Percentiles rank a stretch among this genome's conserved stretches.
Conservation (phyloP, 164 flowering plant genomes). For the Litsea cubeba region DNA sequence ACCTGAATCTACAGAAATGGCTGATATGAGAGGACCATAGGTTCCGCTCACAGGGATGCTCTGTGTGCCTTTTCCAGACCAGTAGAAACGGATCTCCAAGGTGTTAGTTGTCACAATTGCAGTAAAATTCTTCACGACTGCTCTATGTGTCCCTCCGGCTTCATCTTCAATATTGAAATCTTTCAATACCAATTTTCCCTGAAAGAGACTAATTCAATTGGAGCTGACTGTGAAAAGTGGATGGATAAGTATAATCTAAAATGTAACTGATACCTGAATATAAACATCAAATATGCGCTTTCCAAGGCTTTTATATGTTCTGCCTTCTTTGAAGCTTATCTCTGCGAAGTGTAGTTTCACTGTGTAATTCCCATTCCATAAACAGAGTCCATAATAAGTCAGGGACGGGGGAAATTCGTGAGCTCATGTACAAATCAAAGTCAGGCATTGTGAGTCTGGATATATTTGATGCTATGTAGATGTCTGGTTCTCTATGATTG, state of each 20-base stretch:
- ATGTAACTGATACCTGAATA: conserved; percentile 45
- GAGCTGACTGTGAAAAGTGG: not conserved
- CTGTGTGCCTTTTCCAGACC: conserved; percentile 24
- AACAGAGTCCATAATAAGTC: conserved; percentile 57
- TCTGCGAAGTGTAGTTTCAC: conserved; percentile 67
- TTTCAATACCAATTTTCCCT: conserved; percentile 14
- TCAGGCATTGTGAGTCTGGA: conserved; percentile 21
- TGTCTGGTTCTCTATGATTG: conserved; percentile 16
- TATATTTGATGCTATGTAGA: conserved; percentile 16
- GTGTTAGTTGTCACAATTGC: conserved; percentile 7
- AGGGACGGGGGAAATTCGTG: conserved; percentile 58
- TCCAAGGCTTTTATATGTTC: conserved; percentile 49
- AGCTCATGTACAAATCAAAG: conserved; percentile 32
- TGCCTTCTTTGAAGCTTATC: conserved; percentile 41
- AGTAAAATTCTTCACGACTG: not conserved
- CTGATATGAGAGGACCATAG: conserved; percentile 25
- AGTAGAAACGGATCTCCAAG: conserved; percentile 16
- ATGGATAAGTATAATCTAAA: not conserved
- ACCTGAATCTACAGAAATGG: conserved; percentile 22
- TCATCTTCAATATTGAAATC: conserved; percentile 16
- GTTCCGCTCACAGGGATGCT: conserved; percentile 9
- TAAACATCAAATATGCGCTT: conserved; percentile 64
- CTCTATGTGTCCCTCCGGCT: conserved; percentile 11
- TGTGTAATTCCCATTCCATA: conserved; percentile 50
- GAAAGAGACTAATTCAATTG: not conserved